Base-by-base conservation (phyloP, 2,329 filamentous ascomycete species). In the Tolypocladium inflatum region DNA sequence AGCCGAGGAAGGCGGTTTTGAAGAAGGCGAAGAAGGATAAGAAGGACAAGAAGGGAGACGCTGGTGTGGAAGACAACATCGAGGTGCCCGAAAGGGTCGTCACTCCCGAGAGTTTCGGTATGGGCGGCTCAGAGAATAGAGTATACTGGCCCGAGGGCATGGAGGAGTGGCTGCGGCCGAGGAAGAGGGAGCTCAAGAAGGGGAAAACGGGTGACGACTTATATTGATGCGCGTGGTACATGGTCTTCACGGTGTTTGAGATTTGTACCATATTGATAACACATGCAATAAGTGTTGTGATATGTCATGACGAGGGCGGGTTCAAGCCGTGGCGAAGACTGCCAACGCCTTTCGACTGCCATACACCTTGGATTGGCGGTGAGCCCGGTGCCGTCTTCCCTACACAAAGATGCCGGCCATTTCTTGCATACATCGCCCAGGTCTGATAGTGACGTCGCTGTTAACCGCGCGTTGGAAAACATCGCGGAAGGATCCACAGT, bases 81-180 rank as follows among this genome's bases (percentile, higher is more conserved):
- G 70, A 72, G 21, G 63, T 68, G 26, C 66, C 73, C 51, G 68
- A 79, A 61, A 73, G 78, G 19, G 66, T 70, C 7, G 74, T 94
- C 0, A 76, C 80, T 0, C 80, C 86, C 0, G 83, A 88, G 7
- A 89, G 95, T 21, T 76, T 94, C 15, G 86, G 85, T 2, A 96
- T 97, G 92, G 93, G 93, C 43, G 93, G 93, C 0, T 83, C 87
- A 0, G 80, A 93, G 33, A 79, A 85, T 54, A 79, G 92, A 48
- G 93, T 97, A 0, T 97, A 95, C 69, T 97, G 93, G 92, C 92
- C 91, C 0, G 79, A 84, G 1, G 90, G 90, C 0, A 91, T 91
- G 85, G 92, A 96, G 69, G 89, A 95, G 61, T 97, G 91, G 91
- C 75, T 97, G 26, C 80, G 86, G 57, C 91, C 91, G 0, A 86